These are phyloP conservation scores for Bauhinia variegata DNA, from an alignment of 306 rosid genomes.

Conservation along the genomic window DNA sequence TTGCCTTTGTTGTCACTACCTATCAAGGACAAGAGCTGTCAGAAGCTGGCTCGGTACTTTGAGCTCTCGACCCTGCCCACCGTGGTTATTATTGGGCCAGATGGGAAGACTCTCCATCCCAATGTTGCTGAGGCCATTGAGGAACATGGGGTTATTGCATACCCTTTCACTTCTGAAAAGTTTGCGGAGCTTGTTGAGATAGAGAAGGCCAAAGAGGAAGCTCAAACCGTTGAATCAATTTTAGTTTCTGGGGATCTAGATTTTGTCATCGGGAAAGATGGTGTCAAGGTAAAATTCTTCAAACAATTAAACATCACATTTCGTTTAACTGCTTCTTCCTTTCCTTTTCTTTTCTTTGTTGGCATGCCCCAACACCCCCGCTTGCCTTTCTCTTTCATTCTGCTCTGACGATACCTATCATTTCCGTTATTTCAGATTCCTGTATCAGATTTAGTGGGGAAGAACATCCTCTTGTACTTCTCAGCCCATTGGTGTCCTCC, in stretches of 20 bases:
- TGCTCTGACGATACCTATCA: background rate
- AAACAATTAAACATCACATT: no score
- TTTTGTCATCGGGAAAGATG: constrained; percentile 56
- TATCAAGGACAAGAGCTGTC: constrained; percentile 49
- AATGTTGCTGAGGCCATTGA: constrained; percentile 59
- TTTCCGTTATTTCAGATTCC: constrained; percentile 49
- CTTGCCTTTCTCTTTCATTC: background rate
- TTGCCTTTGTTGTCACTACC: constrained; percentile 75
- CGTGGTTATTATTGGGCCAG: constrained; percentile 67
- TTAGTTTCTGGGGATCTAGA: constrained; percentile 55
- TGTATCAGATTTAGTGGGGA: constrained; percentile 69
- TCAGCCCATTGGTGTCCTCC: constrained; percentile 90
- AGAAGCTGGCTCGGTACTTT: constrained; percentile 53
- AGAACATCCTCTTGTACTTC: constrained; percentile 75
- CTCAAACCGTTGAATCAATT: constrained; percentile 69
- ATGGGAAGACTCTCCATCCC: constrained; percentile 62
- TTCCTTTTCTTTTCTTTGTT: no score
- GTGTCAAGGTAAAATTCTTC: constrained; percentile 52
- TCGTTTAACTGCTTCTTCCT: no score
- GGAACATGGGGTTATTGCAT: constrained; percentile 64
- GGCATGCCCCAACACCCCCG: no score
- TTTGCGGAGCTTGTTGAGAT: constrained; percentile 60
- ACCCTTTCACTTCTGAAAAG: constrained; percentile 74
- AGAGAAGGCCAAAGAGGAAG: constrained; percentile 58
- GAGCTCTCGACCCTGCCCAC: constrained; percentile 62